Evolutionary conservation across 2,329 filamentous ascomycete species (phyloP).

Genomic region (Chaetomium globosum): DNA sequence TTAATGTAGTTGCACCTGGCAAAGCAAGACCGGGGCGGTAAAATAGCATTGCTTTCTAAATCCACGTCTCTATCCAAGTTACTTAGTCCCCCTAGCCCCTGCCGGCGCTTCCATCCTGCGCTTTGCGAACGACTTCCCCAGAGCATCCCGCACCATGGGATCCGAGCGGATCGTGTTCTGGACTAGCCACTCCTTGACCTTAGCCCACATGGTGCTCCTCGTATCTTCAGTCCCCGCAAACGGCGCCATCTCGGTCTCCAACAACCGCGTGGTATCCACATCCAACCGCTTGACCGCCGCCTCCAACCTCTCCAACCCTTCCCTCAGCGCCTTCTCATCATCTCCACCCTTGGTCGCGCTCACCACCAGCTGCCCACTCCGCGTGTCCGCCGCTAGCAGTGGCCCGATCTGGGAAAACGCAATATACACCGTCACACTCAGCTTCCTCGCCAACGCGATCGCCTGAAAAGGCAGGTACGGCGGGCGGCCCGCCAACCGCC

Average conservation of each 20-base stretch:
- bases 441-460: conserved; percentile 72
- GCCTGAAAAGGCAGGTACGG: conserved; percentile 85
- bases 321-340: conserved; percentile 54
- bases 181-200: conserved; percentile 83
- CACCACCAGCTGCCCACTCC: conserved; percentile 39
- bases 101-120: conserved; percentile 64
- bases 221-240: conserved; percentile 72
- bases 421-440: conserved; percentile 78
- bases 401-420: conserved; percentile 81
- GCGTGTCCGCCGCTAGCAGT: conserved; percentile 54
- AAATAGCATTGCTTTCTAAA: conserved; percentile 2
- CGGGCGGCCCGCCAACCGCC: conserved; percentile 50
- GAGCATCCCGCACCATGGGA: conserved; percentile 78
- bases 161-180: conserved; percentile 81
- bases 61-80: conserved; percentile 5
- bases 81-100: conserved; percentile 59
- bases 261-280: conserved; percentile 67
- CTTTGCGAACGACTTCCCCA: conserved; percentile 67
- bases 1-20: not conserved
- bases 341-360: conserved; percentile 43
- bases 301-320: conserved; percentile 70
- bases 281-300: conserved; percentile 62
- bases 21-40: not conserved
- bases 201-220: conserved; percentile 66
- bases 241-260: conserved; percentile 79